phyloP scores from a whole-genome alignment of 495 filamentous ascomycete species.

The Parachaetomium inaequale region DNA sequence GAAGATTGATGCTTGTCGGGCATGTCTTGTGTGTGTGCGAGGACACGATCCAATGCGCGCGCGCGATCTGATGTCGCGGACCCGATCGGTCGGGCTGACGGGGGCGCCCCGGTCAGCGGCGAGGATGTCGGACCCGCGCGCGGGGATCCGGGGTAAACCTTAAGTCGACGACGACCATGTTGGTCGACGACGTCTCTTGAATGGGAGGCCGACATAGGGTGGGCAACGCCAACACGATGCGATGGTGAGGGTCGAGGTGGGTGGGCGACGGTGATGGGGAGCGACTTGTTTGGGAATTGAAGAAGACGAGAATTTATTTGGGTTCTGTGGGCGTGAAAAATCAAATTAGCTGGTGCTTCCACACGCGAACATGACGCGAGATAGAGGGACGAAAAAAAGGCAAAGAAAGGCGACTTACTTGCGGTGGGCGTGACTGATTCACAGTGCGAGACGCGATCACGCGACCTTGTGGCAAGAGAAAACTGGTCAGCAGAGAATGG shows the following conservation, averaged over 20 bases:
- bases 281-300: background rate
- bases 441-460: background rate
- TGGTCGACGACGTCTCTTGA: background rate
- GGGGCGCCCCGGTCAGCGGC: background rate
- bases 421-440: background rate
- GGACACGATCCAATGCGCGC: background rate
- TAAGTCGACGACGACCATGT: constrained; percentile 5
- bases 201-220: background rate
- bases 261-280: background rate
- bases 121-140: background rate
- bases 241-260: no score
- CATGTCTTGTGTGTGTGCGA: background rate
- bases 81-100: background rate
- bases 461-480: background rate
- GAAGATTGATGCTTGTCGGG: background rate
- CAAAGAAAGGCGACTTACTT: background rate
- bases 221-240: no score
- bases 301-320: background rate
- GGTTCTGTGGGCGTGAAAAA: background rate
- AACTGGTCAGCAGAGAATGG: background rate
- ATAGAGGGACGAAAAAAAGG: background rate
- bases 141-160: background rate
- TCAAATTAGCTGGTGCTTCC: background rate
- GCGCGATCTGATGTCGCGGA: background rate
- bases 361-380: no score